Percentiles rank a stretch among this genome's conserved stretches.
Evolutionary conservation across 163 green algal genomes (phyloP).

Genomic region (Trebouxia gelatinosa): DNA sequence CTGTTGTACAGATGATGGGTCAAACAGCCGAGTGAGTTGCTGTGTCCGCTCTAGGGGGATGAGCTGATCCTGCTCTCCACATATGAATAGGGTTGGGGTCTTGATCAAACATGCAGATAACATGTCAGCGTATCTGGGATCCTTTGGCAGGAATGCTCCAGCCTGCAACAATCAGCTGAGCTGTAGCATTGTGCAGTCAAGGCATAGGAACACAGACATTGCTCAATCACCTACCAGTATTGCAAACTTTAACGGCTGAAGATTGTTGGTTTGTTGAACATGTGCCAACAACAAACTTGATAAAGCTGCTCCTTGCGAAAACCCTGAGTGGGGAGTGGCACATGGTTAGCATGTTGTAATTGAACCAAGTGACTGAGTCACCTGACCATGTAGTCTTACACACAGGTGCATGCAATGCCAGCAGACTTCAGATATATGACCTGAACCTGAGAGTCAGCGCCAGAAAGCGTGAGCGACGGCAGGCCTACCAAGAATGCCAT

Average conservation of each 20-base stretch:
- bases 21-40: conserved; percentile 35
- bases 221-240: conserved; percentile 27
- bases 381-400: too few species aligned
- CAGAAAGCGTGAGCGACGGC: too few species aligned
- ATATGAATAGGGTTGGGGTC: conserved; percentile 46
- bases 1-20: neutral
- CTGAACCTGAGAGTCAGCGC: too few species aligned
- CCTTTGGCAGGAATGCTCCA: conserved; percentile 54
- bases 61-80: conserved; percentile 46
- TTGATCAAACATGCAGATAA: conserved; percentile 19
- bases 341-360: too few species aligned
- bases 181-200: neutral
- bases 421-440: too few species aligned
- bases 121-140: conserved; percentile 38
- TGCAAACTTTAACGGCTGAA: neutral
- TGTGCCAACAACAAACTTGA: conserved; percentile 54
- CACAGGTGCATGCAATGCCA: too few species aligned
- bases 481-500: conserved; percentile 58
- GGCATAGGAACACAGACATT: conserved; percentile 2
- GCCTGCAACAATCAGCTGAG: conserved; percentile 32
- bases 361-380: too few species aligned
- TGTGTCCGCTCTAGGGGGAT: conserved; percentile 49
- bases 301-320: conserved; percentile 65
- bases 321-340: conserved; percentile 35
- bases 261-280: neutral